A percentile compares a stretch with the other conserved stretches of the same genome.
Conservation (phyloP, 2,329 filamentous ascomycete species). For the Diaporthe helianthi region DNA sequence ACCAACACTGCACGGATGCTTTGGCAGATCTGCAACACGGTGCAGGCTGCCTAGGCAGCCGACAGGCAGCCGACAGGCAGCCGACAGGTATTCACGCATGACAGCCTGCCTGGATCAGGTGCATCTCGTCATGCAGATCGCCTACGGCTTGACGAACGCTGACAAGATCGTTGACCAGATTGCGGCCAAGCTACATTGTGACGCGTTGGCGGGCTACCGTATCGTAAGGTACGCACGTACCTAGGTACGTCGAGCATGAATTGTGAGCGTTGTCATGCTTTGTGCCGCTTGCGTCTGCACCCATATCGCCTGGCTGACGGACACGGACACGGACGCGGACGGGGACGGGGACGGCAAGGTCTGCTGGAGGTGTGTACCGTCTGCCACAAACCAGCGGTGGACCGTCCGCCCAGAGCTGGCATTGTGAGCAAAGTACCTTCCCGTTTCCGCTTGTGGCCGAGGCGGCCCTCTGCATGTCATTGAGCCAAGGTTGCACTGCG, state of each 20-base stretch:
- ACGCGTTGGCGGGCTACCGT: neutral
- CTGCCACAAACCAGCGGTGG: conserved; percentile 31
- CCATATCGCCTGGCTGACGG: no score
- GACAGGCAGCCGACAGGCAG: conserved; percentile 3
- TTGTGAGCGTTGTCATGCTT: conserved; percentile 9
- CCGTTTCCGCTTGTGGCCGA: conserved; percentile 28
- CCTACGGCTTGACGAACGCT: conserved; percentile 16
- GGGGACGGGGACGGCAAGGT: neutral
- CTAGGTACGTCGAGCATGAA: conserved; percentile 1
- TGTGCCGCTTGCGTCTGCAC: conserved; percentile 18
- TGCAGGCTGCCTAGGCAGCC: neutral
- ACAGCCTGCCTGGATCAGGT: conserved; percentile 19
- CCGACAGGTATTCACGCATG: conserved; percentile 10
- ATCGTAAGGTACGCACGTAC: neutral
- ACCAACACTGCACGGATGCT: neutral
- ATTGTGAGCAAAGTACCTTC: conserved; percentile 18
- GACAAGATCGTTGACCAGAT: neutral
- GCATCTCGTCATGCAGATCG: conserved; percentile 25
- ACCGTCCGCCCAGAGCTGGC: conserved; percentile 2
- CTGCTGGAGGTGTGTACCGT: conserved; percentile 5
- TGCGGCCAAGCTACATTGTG: neutral
- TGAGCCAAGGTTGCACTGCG: conserved; percentile 31
- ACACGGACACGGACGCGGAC: no score
- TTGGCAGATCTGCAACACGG: neutral
- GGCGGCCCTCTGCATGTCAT: conserved; percentile 33